Evolutionary conservation across 805 yeast species (phyloP), one percentile per base, ranked within the genome.

Genomic region (Wickerhamiella azymoides): DNA sequence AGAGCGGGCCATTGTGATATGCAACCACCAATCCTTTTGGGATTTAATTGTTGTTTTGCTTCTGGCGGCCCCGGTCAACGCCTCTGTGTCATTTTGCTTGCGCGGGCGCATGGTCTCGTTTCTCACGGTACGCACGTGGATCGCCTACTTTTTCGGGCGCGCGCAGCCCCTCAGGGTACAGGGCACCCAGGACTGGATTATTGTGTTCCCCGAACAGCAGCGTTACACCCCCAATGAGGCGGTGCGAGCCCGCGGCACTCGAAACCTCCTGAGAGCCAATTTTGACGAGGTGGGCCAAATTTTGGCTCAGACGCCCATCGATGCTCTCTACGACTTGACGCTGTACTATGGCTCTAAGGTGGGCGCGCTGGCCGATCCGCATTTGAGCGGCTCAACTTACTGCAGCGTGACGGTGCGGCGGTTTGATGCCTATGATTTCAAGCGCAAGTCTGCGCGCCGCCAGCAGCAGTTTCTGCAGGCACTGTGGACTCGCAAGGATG

Each of bases 21-120:
- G 38, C 25, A 41, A 41, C 33, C 44, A 41, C 25, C 37, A 28
- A 6, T 30, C 44, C 10, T 24, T 41, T 24, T 41, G 36, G 37
- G 44, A 41, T 41, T 32, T 32, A 3, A 11, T 41, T 5, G 44
- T 41, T 10, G 9, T 41, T 14, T 19, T 41, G 33, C 39, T 13
- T 2, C n/a, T 41, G 19, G 44, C 44, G 10, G 32, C 21, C 19
- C 18, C 24, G 25, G n/a, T 27, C 25, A 10, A 21, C 13, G 44
- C 36, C 10, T 28, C 35, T 8, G 13, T 41, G 10, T 17, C 32
- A 11, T 41, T 41, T n/a, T 25, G 25, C 8, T 10, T 33, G 27
- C 18, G 11, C 1, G 36, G 36, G 4, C 30, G 39, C 2, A 13
- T 41, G 10, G 44, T 41, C 32, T 10, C 28, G 32, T 25, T 41